These are phyloP conservation scores for Agaricus subrufescens DNA, from an alignment of 768 basidiomycete genomes.

Conservation along the genomic window DNA sequence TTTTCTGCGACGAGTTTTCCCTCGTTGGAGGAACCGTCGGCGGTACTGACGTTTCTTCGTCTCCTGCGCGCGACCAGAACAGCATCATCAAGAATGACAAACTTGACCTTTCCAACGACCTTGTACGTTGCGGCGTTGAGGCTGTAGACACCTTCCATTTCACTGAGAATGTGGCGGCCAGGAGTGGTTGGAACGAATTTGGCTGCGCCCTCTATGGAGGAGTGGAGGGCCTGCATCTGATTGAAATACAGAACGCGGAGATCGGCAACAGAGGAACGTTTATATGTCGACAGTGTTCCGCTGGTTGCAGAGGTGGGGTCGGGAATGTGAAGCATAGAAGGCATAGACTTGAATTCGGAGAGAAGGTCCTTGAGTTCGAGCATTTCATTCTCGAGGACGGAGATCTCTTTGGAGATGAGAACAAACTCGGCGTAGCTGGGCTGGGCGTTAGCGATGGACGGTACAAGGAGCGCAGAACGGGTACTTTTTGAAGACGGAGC, in stretches of 20 bases:
- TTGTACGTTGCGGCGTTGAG: conserved; percentile 96
- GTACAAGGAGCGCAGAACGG: conserved; percentile 8
- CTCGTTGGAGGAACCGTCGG: conserved; percentile 41
- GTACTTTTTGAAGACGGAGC: conserved; percentile 93
- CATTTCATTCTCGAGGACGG: conserved; percentile 95
- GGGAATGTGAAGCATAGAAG: conserved; percentile 86
- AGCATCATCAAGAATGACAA: conserved; percentile 89
- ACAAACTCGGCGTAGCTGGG: conserved; percentile 95
- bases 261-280: conserved; percentile 92
- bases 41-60: conserved; percentile 52
- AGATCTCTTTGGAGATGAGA: conserved; percentile 94
- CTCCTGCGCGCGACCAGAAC: conserved; percentile 83
- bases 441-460: conserved; percentile 3
- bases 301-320: conserved; percentile 64
- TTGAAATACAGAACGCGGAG: conserved; percentile 90
- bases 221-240: conserved; percentile 88
- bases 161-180: conserved; percentile 86
- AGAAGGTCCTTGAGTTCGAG: conserved; percentile 92
- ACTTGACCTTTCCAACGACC: conserved; percentile 77
- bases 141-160: conserved; percentile 77
- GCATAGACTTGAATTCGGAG: conserved; percentile 95
- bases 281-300: conserved; percentile 36
- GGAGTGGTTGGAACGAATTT: conserved; percentile 92
- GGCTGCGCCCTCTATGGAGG: conserved; percentile 89
- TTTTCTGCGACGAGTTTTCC: conserved; percentile 87